phyloP scores from a whole-genome alignment of 2,329 filamentous ascomycete species.

The Fusarium clavum region DNA sequence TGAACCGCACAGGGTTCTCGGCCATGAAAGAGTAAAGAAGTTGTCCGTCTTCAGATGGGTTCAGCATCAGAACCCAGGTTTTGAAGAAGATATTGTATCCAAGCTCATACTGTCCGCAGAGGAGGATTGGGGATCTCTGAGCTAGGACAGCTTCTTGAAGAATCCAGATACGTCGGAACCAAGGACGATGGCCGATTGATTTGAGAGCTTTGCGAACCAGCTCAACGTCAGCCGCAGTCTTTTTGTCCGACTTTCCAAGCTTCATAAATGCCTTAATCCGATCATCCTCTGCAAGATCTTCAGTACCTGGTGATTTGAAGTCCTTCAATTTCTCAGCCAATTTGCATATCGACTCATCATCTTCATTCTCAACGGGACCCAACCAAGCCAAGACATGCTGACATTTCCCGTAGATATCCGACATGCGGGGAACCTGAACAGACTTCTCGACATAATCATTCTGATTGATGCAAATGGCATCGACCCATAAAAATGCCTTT shows the following conservation, averaged over 20 bases:
- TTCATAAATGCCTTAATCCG: neutral
- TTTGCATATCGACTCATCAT: neutral
- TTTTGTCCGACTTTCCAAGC: fast-evolving
- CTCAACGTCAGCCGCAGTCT: neutral
- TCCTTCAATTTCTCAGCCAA: neutral
- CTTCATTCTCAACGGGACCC: neutral
- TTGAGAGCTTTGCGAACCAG: neutral
- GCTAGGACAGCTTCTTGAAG: slow-evolving; percentile 24
- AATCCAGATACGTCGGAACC: slow-evolving; percentile 32
- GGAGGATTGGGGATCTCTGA: neutral
- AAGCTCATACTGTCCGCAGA: neutral
- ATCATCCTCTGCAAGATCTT: fast-evolving
- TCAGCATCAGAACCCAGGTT: slow-evolving; percentile 14
- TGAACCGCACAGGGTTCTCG: slow-evolving; percentile 9
- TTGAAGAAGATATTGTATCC: slow-evolving; percentile 21
- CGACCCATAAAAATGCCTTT: neutral
- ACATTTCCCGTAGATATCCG: slow-evolving; percentile 26
- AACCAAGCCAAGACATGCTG: slow-evolving; percentile 27
- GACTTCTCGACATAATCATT: slow-evolving; percentile 17
- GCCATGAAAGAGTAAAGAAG: slow-evolving; percentile 9
- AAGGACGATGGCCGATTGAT: neutral
- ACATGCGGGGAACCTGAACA: slow-evolving; percentile 24
- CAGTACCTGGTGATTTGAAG: fast-evolving
- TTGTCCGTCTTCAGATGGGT: slow-evolving; percentile 9
- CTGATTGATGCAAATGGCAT: slow-evolving; percentile 30